These are phyloP conservation scores for Ophiostoma piceae DNA, from an alignment of 2,329 filamentous ascomycete genomes.

Conservation along the genomic window DNA sequence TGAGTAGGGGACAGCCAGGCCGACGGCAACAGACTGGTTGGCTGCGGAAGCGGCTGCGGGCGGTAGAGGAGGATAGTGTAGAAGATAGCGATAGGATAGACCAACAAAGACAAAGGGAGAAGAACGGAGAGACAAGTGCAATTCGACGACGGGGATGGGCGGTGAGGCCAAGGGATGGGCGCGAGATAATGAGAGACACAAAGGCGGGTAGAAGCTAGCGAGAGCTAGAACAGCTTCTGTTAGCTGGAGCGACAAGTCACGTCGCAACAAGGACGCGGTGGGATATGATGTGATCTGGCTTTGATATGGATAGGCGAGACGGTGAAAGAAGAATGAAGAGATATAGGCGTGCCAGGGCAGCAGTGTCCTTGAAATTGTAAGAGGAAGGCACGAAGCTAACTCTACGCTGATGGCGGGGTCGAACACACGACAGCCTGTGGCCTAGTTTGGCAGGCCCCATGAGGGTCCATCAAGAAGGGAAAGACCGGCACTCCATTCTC, in stretches of 20 bases:
- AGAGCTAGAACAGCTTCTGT: not conserved
- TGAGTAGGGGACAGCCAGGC: not conserved
- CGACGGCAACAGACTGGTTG: not conserved
- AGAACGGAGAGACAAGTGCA: conserved; percentile 1
- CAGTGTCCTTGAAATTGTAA: not conserved
- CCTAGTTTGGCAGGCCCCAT: not conserved
- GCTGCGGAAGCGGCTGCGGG: not conserved
- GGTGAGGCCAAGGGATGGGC: conserved; percentile 13
- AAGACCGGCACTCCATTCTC: conserved; percentile 12
- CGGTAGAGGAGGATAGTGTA: not conserved
- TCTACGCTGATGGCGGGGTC: conserved; percentile 13
- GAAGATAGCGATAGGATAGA: not conserved
- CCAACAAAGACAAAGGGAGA: not conserved
- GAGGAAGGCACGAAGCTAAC: conserved; percentile 1
- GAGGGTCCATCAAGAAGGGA: conserved; percentile 8
- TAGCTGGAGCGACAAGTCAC: conserved; percentile 6
- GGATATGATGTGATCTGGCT: not conserved
- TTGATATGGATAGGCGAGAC: not conserved
- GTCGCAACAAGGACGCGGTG: not conserved
- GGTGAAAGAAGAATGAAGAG: not conserved
- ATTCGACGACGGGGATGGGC: not conserved
- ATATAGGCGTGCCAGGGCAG: not conserved
- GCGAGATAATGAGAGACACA: not conserved
- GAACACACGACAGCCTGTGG: conserved; percentile 19
- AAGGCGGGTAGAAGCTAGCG: not conserved